Base-by-base conservation (phyloP, 768 basidiomycete genomes). In the Plicaturopsis crispa region DNA sequence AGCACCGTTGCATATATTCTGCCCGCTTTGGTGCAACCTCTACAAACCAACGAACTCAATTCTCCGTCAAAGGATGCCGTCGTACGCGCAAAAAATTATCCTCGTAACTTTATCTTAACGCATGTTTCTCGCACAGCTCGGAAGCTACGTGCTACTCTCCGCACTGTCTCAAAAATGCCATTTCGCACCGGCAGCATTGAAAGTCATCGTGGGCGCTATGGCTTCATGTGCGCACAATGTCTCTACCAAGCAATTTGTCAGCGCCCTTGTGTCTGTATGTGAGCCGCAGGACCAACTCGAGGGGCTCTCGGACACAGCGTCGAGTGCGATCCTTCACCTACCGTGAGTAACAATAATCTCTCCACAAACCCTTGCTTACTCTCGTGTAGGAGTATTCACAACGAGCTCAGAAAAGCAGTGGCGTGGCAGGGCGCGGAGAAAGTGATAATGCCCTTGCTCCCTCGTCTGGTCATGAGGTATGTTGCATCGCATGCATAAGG, bases 71-170 rank as follows among this genome's bases (percentile, higher is more conserved):
- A 72, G 45, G 83, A 86, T 46, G 60, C 70, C 4, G 65, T 74
- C 7, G 81, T 82, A 52, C 46, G 78, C 56, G 13, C 14, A 31
- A 26, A n/a, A 36, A 13, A 7, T 1, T 5, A 8, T 1, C 3
- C n/a, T 3, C 26, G 26, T 28, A 8, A 28, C 14, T 8, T 28
- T 8, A 8, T 8, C 26, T 14, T 8, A 8, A 28, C 14, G 26
- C 26, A 8, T 8, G 14, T 14, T 8, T 28, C 14, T 8, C 14
- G 8, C 26, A 14, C 26, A 85, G 84, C 69, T 92, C 10, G 83
- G 78, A 32, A 77, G 74, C 47, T 85, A 83, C 49, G 70, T 90
- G 41, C 66, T 92, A 6, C 62, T 92, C 1, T 74, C 80, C 1
- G 67, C 78, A 0, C 66, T 93, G 17, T 76, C 84, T 0, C 77